Percentiles rank a stretch among this genome's conserved stretches.
phyloP scores from a whole-genome alignment of 768 basidiomycete species.

The Xanthoconium purpureum region DNA sequence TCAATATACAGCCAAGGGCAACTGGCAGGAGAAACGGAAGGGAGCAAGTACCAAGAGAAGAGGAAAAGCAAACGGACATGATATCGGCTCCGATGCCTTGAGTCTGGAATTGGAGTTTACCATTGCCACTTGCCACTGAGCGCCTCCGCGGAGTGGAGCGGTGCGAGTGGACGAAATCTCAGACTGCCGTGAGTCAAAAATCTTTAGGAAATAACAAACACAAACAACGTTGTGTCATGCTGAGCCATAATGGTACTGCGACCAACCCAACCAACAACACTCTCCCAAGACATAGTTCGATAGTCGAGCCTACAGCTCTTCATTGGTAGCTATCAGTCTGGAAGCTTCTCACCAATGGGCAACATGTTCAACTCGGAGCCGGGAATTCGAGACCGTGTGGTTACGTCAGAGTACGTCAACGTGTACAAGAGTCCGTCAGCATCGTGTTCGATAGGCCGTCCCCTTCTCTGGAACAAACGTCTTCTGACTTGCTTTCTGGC shows the following conservation, averaged over 20 bases:
- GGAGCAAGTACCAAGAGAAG: no score
- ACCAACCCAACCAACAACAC: no score
- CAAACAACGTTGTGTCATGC: background rate
- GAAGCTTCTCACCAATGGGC: no score
- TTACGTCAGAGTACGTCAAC: constrained; percentile 21
- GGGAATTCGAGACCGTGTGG: background rate
- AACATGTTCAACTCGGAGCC: background rate
- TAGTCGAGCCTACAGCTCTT: background rate
- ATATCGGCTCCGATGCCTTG: no score
- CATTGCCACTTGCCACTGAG: no score
- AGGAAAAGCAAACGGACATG: no score
- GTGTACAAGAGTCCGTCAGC: background rate
- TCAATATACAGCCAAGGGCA: no score
- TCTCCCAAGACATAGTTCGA: background rate
- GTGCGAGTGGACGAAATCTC: no score
- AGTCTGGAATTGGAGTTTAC: no score
- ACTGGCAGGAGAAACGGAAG: no score
- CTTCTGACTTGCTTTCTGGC: constrained; percentile 3
- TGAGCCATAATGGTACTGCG: no score
- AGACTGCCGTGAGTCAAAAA: background rate
- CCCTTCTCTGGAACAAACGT: background rate
- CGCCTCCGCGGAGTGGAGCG: no score
- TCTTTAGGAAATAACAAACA: background rate
- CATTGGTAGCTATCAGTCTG: background rate
- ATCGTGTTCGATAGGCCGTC: background rate